Evolutionary conservation across 129 eudicot species (phyloP).

Genomic region (Flaveria trinervia): DNA sequence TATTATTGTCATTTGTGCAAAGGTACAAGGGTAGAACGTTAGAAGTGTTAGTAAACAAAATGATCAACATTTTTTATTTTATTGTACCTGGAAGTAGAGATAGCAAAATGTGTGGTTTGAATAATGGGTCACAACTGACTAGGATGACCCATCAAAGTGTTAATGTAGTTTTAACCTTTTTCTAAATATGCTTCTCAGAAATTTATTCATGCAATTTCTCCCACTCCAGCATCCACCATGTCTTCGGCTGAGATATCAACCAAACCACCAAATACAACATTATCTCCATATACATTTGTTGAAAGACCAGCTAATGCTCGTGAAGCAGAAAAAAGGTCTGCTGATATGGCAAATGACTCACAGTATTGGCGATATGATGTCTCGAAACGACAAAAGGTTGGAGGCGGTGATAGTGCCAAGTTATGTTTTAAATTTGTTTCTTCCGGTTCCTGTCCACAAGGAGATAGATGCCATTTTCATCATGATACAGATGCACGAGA

Average conservation of each 20-base stretch:
- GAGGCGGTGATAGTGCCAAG: conserved; percentile 60
- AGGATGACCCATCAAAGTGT: neutral
- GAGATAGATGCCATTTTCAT: conserved; percentile 75
- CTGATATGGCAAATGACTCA: conserved; percentile 58
- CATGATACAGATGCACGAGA: conserved; percentile 91
- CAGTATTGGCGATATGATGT: conserved; percentile 99
- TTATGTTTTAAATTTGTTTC: conserved; percentile 82
- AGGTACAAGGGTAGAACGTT: neutral
- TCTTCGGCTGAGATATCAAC: conserved; percentile 60
- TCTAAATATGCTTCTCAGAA: conserved; percentile 60
- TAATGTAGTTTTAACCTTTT: conserved; percentile 18
- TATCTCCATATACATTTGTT: conserved; percentile 57
- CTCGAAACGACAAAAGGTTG: conserved; percentile 77
- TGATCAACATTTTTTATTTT: neutral
- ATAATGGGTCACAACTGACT: neutral
- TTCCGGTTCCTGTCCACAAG: conserved; percentile 87
- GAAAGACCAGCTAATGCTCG: conserved; percentile 40
- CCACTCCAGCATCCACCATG: conserved; percentile 94
- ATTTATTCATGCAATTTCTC: conserved; percentile 96
- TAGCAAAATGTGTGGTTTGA: neutral
- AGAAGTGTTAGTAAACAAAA: neutral
- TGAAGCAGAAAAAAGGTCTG: conserved; percentile 49
- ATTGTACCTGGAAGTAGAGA: neutral
- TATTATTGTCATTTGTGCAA: neutral
- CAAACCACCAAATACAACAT: conserved; percentile 84